These are phyloP conservation scores for Paecilomyces sp. DNA, from an alignment of 2,329 filamentous ascomycete species.

Conservation along the genomic window DNA sequence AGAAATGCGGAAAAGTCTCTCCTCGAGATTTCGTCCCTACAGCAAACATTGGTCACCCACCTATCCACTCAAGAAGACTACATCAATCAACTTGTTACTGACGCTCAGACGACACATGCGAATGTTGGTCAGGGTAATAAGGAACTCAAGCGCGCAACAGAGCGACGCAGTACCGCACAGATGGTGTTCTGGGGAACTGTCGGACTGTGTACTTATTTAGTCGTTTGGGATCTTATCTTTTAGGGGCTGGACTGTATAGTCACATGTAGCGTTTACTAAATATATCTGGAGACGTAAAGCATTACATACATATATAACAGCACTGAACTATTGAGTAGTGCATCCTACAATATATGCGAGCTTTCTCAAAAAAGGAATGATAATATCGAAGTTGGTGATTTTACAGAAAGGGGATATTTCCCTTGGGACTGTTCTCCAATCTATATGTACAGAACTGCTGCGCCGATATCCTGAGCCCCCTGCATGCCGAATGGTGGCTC, in stretches of 20 bases:
- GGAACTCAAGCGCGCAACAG: conserved; percentile 76
- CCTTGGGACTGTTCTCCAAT: too few relatives aligned
- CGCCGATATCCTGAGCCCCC: too few relatives aligned
- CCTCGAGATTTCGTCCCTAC: conserved; percentile 85
- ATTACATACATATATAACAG: not conserved
- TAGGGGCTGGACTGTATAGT: conserved; percentile 13
- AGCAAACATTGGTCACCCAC: conserved; percentile 81
- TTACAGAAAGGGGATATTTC: too few relatives aligned
- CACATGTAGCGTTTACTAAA: not conserved
- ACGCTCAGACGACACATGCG: conserved; percentile 72
- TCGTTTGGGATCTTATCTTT: conserved; percentile 70
- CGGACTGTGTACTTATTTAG: conserved; percentile 64
- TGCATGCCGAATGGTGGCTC: too few relatives aligned
- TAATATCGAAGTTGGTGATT: too few relatives aligned
- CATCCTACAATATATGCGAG: not conserved
- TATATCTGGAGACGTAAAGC: not conserved
- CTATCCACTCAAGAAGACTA: conserved; percentile 78
- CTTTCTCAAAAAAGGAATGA: not conserved
- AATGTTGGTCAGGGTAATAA: conserved; percentile 87
- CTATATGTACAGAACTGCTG: too few relatives aligned
- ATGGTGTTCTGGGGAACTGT: conserved; percentile 76
- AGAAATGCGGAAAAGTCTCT: conserved; percentile 86
- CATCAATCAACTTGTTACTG: conserved; percentile 79
- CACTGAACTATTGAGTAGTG: not conserved
- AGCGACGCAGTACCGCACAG: conserved; percentile 64